Evolutionary conservation across 1,139 yeast genomes (phyloP).

Genomic region (Hansenula lynferdii): DNA sequence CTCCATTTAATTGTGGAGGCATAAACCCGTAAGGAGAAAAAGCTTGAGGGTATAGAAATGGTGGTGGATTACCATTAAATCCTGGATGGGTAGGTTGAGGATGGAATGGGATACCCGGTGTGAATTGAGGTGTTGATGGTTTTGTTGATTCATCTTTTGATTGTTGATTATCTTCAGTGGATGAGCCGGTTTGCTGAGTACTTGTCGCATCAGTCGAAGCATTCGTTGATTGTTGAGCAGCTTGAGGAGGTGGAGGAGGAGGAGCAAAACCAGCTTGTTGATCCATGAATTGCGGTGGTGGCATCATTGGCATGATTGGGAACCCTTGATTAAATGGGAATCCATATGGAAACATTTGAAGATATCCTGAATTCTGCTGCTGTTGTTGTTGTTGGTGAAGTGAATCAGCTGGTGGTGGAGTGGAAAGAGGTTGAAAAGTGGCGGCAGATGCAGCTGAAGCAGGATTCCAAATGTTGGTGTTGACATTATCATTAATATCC

Average conservation of each 20-base stretch:
- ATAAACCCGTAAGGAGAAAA: constrained; percentile 22
- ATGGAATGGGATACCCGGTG: constrained; percentile 5
- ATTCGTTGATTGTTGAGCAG: not conserved
- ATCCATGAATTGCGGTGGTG: constrained; percentile 34
- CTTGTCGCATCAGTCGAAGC: not conserved
- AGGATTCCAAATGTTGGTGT: constrained; percentile 58
- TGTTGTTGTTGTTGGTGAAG: constrained; percentile 9
- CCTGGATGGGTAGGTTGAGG: constrained; percentile 14
- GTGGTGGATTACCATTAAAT: constrained; percentile 11
- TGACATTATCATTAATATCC: constrained; percentile 20
- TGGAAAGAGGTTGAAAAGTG: constrained; percentile 35
- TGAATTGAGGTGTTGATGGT: not conserved
- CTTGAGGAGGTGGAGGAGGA: constrained; percentile 10
- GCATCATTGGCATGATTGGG: constrained; percentile 29
- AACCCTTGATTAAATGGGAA: constrained; percentile 22
- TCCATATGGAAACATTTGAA: constrained; percentile 24
- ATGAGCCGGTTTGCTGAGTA: not conserved
- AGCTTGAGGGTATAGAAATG: constrained; percentile 22
- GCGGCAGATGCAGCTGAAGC: constrained; percentile 67
- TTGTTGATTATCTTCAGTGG: not conserved
- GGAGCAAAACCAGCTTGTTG: constrained; percentile 2
- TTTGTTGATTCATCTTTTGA: no score
- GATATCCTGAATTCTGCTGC: constrained; percentile 9
- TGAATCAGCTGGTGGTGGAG: constrained; percentile 32
- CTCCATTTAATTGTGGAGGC: constrained; percentile 13